These are phyloP conservation scores for Cyclospora cayetanensis DNA, from an alignment of 169 alveolate genomes.

Conservation along the genomic window DNA sequence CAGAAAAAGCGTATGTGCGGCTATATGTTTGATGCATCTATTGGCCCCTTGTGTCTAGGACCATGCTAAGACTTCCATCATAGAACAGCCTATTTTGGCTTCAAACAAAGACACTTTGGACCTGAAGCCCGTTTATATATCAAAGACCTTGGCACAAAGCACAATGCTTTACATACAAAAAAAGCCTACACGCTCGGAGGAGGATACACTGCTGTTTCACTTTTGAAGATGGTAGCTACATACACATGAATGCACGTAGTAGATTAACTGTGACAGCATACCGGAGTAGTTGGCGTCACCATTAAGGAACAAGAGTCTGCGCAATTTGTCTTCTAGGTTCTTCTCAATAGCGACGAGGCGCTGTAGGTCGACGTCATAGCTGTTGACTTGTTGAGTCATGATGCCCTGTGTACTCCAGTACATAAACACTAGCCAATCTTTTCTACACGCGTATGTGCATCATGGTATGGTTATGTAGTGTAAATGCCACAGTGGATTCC, in stretches of 20 bases:
- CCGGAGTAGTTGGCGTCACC: conserved; percentile 73
- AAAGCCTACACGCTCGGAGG: neutral
- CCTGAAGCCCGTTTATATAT: no score
- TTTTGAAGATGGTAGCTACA: neutral
- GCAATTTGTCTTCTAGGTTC: conserved; percentile 58
- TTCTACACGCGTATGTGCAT: no score
- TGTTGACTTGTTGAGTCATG: conserved; percentile 58
- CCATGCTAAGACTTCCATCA: no score
- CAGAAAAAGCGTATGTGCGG: neutral
- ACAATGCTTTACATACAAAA: no score
- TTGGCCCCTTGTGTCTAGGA: no score
- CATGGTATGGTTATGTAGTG: no score
- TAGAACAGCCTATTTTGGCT: no score
- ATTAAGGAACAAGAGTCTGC: conserved; percentile 60
- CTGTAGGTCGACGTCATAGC: conserved; percentile 68
- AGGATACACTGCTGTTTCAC: neutral
- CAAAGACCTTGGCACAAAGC: no score
- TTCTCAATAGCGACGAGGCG: conserved; percentile 50
- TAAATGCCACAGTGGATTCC: no score
- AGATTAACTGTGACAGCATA: neutral
- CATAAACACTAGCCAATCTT: neutral
- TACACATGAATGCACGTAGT: neutral
- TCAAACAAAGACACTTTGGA: no score
- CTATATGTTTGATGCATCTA: no score
- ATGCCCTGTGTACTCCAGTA: conserved; percentile 26